These are phyloP conservation scores for Phlegmacium glaucopus DNA, from an alignment of 768 basidiomycete genomes.

Conservation along the genomic window DNA sequence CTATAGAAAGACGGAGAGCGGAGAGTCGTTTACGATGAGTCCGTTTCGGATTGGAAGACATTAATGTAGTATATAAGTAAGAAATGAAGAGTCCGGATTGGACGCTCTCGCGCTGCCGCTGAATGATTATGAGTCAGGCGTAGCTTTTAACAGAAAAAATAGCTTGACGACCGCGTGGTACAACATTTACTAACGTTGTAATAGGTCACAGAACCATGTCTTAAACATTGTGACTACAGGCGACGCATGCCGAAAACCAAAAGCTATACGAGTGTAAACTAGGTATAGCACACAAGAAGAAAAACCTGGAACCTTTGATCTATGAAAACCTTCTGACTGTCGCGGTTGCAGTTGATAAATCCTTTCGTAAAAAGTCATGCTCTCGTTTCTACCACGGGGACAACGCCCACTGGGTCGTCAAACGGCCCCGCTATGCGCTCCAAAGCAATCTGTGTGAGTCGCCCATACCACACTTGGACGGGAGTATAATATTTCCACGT, in stretches of 20 bases:
- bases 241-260: not conserved
- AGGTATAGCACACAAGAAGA: not conserved
- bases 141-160: constrained; percentile 1
- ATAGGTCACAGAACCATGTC: too few species aligned
- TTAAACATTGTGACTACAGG: not conserved
- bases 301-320: constrained; percentile 2
- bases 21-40: constrained; percentile 59
- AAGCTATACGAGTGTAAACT: not conserved
- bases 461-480: constrained; percentile 27
- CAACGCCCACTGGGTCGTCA: constrained; percentile 25
- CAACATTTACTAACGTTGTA: too few species aligned
- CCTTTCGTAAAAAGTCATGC: too few species aligned
- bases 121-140: constrained; percentile 12
- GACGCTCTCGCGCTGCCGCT: constrained; percentile 20
- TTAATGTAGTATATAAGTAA: constrained; percentile 11
- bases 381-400: constrained; percentile 9
- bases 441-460: constrained; percentile 28
- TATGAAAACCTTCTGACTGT: constrained; percentile 2
- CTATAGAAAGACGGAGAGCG: constrained; percentile 56
- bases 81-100: constrained; percentile 7
- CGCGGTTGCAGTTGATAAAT: too few species aligned
- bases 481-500: constrained; percentile 58
- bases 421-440: constrained; percentile 56
- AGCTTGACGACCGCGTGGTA: constrained; percentile 19
- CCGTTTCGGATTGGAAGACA: constrained; percentile 20